Evolutionary conservation across 2,329 filamentous ascomycete genomes (phyloP), one percentile per base, ranked within the genome.

Genomic region (Claviceps capensis): DNA sequence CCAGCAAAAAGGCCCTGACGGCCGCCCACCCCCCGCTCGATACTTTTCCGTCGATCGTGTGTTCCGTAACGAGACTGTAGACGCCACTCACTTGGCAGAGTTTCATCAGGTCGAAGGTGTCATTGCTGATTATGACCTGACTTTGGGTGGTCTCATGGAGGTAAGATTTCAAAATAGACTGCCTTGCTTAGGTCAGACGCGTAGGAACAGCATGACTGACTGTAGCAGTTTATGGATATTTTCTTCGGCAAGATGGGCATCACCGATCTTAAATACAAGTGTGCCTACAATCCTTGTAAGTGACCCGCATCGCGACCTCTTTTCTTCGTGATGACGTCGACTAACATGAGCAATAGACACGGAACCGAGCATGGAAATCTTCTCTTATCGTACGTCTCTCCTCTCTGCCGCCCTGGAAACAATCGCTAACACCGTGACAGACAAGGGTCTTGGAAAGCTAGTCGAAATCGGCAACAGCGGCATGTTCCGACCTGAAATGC

Each of bases 81-180:
- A 98, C 64, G 90, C 90, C 14, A 98, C 93, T 8, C 93, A 98
- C 75, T 71, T 98, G 63, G 90, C 89, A 41, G 93, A 98, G 69
- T 98, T 98, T 77, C 93, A 98, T 72, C 93, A 98, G 67, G 88
- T 97, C 37, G 93, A 98, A 71, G 93, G 93, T 69, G 91, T 98
- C 49, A 97, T 98, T 70, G 93, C 93, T 26, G 93, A 98, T 70
- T 97, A 95, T 67, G 86, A 85, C 38, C 76, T 98, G 56, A 94
- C 91, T 0, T 79, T 97, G 17, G 93, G 93, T 59, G 93, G 90
- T 47, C 75, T 97, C 53, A 95, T 96, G 76, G 88, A 78, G 49
- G 53, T 55, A 22, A 48, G 44, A 26, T 14, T 4, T 13, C 19
- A 30, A 26, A 9, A 5, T 2, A 48, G 6, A 42, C 9, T 30